Conservation (phyloP, 2,329 filamentous ascomycete genomes). For the Pseudopyrenochaeta lycopersici region DNA sequence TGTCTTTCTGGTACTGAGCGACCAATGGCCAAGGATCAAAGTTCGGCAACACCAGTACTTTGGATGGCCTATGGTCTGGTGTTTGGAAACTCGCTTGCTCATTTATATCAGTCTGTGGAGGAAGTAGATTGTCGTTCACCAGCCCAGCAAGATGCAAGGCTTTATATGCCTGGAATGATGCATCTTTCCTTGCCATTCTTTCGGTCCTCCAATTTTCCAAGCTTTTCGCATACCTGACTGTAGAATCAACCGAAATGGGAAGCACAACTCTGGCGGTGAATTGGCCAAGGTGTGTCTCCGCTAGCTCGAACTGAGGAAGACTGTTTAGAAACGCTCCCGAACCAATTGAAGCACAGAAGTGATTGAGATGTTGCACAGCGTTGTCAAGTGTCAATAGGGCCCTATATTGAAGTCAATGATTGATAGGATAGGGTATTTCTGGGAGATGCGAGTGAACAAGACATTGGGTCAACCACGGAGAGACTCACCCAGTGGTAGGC, state of each 20-base stretch:
- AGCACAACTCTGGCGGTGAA: constrained; percentile 71
- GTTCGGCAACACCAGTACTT: constrained; percentile 32
- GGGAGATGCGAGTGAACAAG: no score
- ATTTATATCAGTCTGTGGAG: constrained; percentile 55
- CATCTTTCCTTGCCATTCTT: constrained; percentile 78
- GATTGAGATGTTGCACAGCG: constrained; percentile 77
- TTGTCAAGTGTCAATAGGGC: constrained; percentile 77
- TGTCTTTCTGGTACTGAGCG: constrained; percentile 18
- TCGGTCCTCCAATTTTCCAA: constrained; percentile 72
- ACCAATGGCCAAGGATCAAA: constrained; percentile 43
- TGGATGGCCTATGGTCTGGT: constrained; percentile 34
- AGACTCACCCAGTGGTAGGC: constrained; percentile 37
- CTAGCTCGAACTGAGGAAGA: constrained; percentile 72
- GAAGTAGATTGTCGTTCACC: constrained; percentile 80
- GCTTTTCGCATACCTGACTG: constrained; percentile 65
- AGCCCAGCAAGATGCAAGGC: constrained; percentile 74
- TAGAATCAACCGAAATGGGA: constrained; percentile 73
- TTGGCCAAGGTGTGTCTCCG: constrained; percentile 41
- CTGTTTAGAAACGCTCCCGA: constrained; percentile 68
- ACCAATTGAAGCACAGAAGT: constrained; percentile 76
- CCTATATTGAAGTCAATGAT: constrained; percentile 43
- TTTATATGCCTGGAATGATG: constrained; percentile 81
- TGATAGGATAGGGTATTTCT: neutral
- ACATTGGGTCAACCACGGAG: neutral
- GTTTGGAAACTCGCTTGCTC: constrained; percentile 30